Evolutionary conservation across 768 basidiomycete species (phyloP).

Genomic region (Auriscalpium orientale): DNA sequence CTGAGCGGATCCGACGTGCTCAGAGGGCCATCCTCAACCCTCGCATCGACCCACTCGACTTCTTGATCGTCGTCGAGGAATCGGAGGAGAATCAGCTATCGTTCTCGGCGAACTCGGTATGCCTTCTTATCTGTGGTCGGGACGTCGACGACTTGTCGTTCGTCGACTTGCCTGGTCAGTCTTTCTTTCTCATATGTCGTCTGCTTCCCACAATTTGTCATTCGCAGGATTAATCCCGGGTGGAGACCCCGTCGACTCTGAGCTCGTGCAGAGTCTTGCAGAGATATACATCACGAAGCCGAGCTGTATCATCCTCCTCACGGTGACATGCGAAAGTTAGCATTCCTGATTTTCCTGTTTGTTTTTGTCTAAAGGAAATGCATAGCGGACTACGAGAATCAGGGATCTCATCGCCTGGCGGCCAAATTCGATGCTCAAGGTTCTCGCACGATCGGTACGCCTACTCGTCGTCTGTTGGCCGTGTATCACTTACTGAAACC

Average conservation of each 20-base stretch:
- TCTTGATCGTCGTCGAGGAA: constrained; percentile 33
- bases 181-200: background rate
- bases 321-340: constrained; percentile 60
- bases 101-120: constrained; percentile 32
- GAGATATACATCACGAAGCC: constrained; percentile 51
- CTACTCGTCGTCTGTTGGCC: background rate
- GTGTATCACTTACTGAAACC: background rate
- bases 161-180: constrained; percentile 32
- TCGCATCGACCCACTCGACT: constrained; percentile 21
- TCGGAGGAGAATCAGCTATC: constrained; percentile 12
- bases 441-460: constrained; percentile 62
- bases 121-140: constrained; percentile 29
- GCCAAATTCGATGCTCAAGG: constrained; percentile 54
- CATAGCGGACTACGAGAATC: constrained; percentile 74
- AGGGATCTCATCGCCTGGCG: constrained; percentile 63
- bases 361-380: background rate
- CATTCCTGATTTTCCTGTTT: background rate
- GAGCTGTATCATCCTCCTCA: constrained; percentile 57
- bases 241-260: constrained; percentile 47
- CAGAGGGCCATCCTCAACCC: constrained; percentile 64
- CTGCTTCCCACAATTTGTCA: background rate
- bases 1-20: constrained; percentile 59
- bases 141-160: constrained; percentile 35
- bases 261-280: constrained; percentile 51
- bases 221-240: constrained; percentile 46